Conservation (phyloP, 768 basidiomycete species). For the Trametes villosa region DNA sequence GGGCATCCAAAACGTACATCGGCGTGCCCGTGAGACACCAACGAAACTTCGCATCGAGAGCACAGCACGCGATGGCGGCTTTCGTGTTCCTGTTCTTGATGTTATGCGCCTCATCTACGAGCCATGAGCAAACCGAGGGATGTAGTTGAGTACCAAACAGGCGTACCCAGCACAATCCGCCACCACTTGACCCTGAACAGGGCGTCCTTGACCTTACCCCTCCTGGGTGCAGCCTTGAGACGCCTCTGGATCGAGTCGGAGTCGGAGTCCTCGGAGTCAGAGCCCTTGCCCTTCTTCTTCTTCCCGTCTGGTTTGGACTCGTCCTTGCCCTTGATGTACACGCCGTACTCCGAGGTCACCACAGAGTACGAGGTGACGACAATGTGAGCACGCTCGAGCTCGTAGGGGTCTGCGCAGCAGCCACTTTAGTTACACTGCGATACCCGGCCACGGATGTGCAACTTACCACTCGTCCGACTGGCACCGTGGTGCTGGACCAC, state of each 20-base stretch:
- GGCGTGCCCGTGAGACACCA: slow-evolving; percentile 58
- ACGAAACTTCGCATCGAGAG: slow-evolving; percentile 47
- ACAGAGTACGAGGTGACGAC: slow-evolving; percentile 90
- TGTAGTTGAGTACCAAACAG: neutral
- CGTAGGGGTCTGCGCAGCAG: slow-evolving; percentile 53
- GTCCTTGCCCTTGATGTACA: slow-evolving; percentile 54
- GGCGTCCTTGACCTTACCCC: slow-evolving; percentile 57
- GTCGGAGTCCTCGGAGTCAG: slow-evolving; percentile 36
- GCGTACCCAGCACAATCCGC: slow-evolving; percentile 79
- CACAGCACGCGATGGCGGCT: slow-evolving; percentile 44
- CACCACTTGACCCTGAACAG: slow-evolving; percentile 84
- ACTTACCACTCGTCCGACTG: slow-evolving; percentile 66
- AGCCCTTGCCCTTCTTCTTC: slow-evolving; percentile 37
- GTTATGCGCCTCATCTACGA: slow-evolving; percentile 58
- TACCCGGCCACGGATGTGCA: neutral
- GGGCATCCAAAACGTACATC: slow-evolving; percentile 28
- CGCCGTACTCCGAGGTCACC: slow-evolving; percentile 76
- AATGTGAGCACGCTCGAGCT: slow-evolving; percentile 61
- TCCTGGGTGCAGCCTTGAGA: slow-evolving; percentile 45
- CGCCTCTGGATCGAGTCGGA: slow-evolving; percentile 50
- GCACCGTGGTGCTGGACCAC: slow-evolving; percentile 88
- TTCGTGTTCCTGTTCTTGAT: slow-evolving; percentile 57
- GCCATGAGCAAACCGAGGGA: neutral
- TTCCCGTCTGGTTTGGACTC: slow-evolving; percentile 52
- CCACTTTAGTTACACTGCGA: neutral